Base-by-base conservation (phyloP, 176 grass and related monocot genomes). In the Oryza coarctata region DNA sequence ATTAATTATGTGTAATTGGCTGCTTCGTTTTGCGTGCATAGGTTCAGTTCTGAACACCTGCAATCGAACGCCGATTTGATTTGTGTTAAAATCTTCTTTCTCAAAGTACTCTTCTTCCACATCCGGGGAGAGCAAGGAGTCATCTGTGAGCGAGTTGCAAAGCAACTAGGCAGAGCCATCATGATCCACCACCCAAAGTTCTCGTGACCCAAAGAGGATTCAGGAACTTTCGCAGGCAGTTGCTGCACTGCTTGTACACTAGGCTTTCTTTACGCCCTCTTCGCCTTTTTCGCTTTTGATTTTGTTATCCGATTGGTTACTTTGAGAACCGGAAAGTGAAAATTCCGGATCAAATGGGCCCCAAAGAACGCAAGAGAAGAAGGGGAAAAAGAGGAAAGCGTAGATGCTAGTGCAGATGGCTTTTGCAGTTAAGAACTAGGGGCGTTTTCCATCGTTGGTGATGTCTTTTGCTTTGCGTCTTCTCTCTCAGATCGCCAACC, bases 201-300 rank as follows among this genome's bases (percentile, higher is more conserved):
- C 62, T 68, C 87, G 81, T 74, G 47, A 63, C 36, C 76, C 76
- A 88, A 84, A 75, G 87, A 75, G 3, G 76, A 89, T 89, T 27
- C 81, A 22, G 39, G 63, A 69, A 89, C 87, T 89, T 89, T 76
- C 87, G 25, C 70, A 49, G 70, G 82, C 70, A 84, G 50, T 55
- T 55, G 50, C 20, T 22, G 18, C 50, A 12, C 63, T 20, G 75
- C 67, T 30, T 8, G 66, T 69, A 31, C 76, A 25, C 47, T 68
- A 68, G 32, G 20, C 68, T 88, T 82, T n/a, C n/a, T n/a, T 33
- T 71, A 39, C 0, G 55, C 57, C 55, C 65, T 55, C 49, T 23
- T 30, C 23, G 5, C 38, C 47, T 22, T 64, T 80, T 74, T 60
- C n/a, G 25, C 55, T 76, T 79, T 88, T 34, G 12, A n/a, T n/a